Evolutionary conservation across 805 yeast species (phyloP).

Genomic region (Starmerella powellii): DNA sequence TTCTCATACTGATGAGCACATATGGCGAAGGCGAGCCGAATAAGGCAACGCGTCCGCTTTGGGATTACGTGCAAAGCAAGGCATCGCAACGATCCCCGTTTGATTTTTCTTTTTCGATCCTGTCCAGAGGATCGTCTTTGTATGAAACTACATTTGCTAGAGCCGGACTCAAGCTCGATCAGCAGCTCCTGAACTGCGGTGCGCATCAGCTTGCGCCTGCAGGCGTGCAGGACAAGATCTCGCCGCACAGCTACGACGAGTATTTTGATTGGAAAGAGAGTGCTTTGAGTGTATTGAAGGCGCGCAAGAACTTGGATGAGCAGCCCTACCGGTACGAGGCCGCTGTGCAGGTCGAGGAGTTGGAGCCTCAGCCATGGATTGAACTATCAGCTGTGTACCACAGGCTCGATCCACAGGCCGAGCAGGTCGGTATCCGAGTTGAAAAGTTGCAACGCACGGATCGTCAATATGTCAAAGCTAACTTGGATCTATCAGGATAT

Average conservation of each 20-base stretch:
- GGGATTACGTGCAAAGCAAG: slow-evolving; percentile 35
- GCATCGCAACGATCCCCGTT: slow-evolving; percentile 30
- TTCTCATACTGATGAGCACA: slow-evolving; percentile 59
- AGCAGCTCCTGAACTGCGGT: slow-evolving; percentile 40
- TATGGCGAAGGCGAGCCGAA: slow-evolving; percentile 90
- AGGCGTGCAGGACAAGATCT: slow-evolving; percentile 76
- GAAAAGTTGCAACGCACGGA: slow-evolving; percentile 5
- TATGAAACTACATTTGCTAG: slow-evolving; percentile 64
- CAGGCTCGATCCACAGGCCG: slow-evolving; percentile 1
- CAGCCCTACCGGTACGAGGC: slow-evolving; percentile 59
- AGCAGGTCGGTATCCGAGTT: neutral
- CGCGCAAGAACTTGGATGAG: slow-evolving; percentile 47
- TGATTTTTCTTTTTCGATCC: slow-evolving; percentile 45
- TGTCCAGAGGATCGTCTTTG: slow-evolving; percentile 75
- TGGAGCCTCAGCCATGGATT: neutral
- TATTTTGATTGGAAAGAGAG: slow-evolving; percentile 68
- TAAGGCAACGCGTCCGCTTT: slow-evolving; percentile 44
- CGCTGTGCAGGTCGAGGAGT: slow-evolving; percentile 30
- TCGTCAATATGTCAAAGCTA: slow-evolving; percentile 44
- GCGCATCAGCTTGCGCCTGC: slow-evolving; percentile 49
- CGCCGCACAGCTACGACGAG: slow-evolving; percentile 72
- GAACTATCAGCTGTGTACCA: neutral
- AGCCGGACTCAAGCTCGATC: slow-evolving; percentile 43
- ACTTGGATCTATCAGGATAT: slow-evolving; percentile 48
- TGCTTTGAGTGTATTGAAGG: slow-evolving; percentile 47